Conservation (phyloP, 1,284 basidiomycete genomes). For the Sparassis latifolia region DNA sequence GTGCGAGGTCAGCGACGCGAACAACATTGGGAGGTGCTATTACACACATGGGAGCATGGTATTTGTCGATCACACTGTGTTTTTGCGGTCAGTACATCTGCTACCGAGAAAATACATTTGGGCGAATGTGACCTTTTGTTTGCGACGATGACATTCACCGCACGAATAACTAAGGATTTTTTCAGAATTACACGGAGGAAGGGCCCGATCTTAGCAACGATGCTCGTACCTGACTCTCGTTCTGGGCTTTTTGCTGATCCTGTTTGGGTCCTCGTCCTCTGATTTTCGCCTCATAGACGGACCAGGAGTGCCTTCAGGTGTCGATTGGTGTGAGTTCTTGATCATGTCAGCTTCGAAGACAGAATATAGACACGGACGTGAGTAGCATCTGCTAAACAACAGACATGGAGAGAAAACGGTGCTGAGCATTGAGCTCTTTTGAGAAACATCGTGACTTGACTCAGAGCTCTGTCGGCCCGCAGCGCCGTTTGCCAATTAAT, state of each 20-base stretch:
- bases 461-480: neutral
- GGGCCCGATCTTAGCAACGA: neutral
- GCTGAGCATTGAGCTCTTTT: too few species aligned
- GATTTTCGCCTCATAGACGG: conserved; percentile 43
- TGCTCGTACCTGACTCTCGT: conserved; percentile 63
- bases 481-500: too few species aligned
- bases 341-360: conserved; percentile 15
- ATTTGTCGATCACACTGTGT: conserved; percentile 71
- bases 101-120: conserved; percentile 12
- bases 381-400: neutral
- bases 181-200: conserved; percentile 3
- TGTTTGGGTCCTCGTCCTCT: conserved; percentile 48
- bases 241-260: conserved; percentile 59
- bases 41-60: conserved; percentile 71
- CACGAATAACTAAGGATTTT: conserved; percentile 62
- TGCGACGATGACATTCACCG: conserved; percentile 77
- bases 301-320: conserved; percentile 14
- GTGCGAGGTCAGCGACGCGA: neutral
- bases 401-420: too few species aligned
- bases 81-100: neutral
- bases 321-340: conserved; percentile 15
- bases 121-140: conserved; percentile 59
- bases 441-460: neutral
- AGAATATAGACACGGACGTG: neutral
- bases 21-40: neutral